Evolutionary conservation across 257 asterid species (phyloP), one percentile per base, ranked within the genome.

Genomic region (Primulina tabacum): DNA sequence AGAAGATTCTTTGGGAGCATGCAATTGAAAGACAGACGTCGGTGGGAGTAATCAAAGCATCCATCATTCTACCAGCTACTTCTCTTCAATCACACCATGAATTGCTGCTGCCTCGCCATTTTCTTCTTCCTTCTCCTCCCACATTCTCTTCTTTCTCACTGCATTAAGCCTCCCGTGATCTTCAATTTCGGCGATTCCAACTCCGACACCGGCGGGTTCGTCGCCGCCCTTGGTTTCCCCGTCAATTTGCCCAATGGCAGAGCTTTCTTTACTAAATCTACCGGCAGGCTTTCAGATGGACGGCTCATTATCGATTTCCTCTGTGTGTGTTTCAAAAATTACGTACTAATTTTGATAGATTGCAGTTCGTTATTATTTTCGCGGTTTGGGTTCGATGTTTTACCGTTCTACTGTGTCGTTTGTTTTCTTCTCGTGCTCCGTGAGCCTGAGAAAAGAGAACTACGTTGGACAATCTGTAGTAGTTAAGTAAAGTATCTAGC

Each of bases 101-200:
- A 26, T 10, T 2, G 21, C 57, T 50, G 57, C 57, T 16, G 20
- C 74, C 17, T 72, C 64, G 6, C 75, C 78, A 29, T 64, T 59
- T 68, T 70, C 55, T 40, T 71, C 68, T 28, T 47, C 66, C 10
- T 68, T 8, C 33, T 9, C 61, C 38, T 18, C 20, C 77, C 79
- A 6, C 78, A 14, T 69, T 73, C 63, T 26, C 65, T 74, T 40
- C 57, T 69, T 55, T 64, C 75, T 24, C 34, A 28, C 61, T 89
- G 96, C 78, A 74, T 26, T 24, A 85, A 64, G 24, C 77, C 86
- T 38, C 95, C 97, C 3, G 29, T 82, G 60, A 88, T 92, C 47
- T 92, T 92, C 87, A 90, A 84, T 72, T 92, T 92, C 74, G 98
- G 98, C 34, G 97, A 92, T 73, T 92, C 98, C 32, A 92, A 92